Percentiles rank a stretch among this genome's conserved stretches.
These are phyloP conservation scores for Kwoniella bestiolae DNA, from an alignment of 768 basidiomycete genomes.

Conservation along the genomic window DNA sequence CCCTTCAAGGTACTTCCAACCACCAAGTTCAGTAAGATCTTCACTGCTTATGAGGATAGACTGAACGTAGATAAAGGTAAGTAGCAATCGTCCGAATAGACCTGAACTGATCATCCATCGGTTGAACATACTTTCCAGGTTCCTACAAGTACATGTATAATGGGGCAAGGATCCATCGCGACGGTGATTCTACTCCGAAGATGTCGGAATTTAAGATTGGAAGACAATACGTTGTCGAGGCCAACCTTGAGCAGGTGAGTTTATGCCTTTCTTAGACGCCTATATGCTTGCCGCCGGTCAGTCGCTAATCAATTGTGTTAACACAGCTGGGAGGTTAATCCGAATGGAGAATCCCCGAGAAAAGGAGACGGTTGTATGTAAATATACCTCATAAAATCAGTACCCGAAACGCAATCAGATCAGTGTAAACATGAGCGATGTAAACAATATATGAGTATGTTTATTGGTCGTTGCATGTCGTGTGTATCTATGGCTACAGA, in stretches of 20 bases:
- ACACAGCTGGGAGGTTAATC: too few relatives aligned
- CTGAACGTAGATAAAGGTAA: not conserved
- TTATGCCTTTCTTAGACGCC: too few relatives aligned
- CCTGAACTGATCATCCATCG: not conserved
- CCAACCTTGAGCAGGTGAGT: constrained; percentile 18
- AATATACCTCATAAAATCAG: too few relatives aligned
- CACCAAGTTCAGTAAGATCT: not conserved
- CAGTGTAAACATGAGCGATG: too few relatives aligned
- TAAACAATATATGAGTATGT: too few relatives aligned
- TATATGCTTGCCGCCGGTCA: too few relatives aligned
- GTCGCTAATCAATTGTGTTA: not conserved
- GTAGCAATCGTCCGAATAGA: not conserved
- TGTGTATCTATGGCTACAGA: constrained; percentile 26
- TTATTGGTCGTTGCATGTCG: constrained; percentile 29
- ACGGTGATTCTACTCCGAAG: constrained; percentile 19
- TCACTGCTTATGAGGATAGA: not conserved
- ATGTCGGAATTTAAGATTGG: constrained; percentile 27
- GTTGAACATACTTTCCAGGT: not conserved
- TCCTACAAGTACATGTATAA: not conserved
- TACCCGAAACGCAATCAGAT: too few relatives aligned
- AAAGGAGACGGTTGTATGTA: too few relatives aligned
- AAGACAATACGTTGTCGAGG: constrained; percentile 22
- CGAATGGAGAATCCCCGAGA: too few relatives aligned
- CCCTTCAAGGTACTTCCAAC: constrained; percentile 6
- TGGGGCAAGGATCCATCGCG: not conserved